phyloP scores from a whole-genome alignment of 2,329 filamentous ascomycete species.

The Alternaria gansuensis region DNA sequence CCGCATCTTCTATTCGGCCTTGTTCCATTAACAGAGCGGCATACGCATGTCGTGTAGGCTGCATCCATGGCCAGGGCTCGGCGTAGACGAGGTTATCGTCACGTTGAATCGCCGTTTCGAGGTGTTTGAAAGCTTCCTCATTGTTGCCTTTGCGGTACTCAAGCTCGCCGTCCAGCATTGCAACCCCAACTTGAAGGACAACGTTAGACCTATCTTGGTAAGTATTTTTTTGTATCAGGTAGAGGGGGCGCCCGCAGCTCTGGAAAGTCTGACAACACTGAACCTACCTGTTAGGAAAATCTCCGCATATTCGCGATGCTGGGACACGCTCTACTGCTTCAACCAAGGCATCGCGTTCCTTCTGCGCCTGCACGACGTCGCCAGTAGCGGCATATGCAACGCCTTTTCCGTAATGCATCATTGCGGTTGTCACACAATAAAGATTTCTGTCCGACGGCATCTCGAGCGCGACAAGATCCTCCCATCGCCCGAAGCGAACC shows the following conservation, averaged over 20 bases:
- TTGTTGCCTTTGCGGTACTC: conserved; percentile 71
- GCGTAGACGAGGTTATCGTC: conserved; percentile 74
- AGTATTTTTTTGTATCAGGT: neutral
- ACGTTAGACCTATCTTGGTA: conserved; percentile 58
- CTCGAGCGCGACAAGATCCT: conserved; percentile 66
- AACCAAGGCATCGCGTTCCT: conserved; percentile 62
- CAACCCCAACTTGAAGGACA: conserved; percentile 66
- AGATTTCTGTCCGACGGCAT: conserved; percentile 67
- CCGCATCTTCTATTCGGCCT: conserved; percentile 56
- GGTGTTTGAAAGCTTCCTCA: conserved; percentile 66
- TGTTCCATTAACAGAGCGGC: conserved; percentile 75
- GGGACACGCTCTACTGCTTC: conserved; percentile 64
- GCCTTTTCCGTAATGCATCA: conserved; percentile 73
- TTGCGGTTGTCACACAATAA: conserved; percentile 74
- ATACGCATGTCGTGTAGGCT: conserved; percentile 74
- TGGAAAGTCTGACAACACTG: neutral
- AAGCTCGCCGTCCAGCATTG: conserved; percentile 78
- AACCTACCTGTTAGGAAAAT: conserved; percentile 72
- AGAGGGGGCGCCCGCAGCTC: neutral
- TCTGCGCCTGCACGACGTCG: conserved; percentile 63
- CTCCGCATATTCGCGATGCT: conserved; percentile 62
- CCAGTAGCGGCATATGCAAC: conserved; percentile 70
- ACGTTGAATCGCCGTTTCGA: conserved; percentile 65
- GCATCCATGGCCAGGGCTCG: conserved; percentile 84
- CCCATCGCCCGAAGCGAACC: conserved; percentile 77